Evolutionary conservation across 2,329 filamentous ascomycete genomes (phyloP).

Genomic region (Juglanconis oblonga): DNA sequence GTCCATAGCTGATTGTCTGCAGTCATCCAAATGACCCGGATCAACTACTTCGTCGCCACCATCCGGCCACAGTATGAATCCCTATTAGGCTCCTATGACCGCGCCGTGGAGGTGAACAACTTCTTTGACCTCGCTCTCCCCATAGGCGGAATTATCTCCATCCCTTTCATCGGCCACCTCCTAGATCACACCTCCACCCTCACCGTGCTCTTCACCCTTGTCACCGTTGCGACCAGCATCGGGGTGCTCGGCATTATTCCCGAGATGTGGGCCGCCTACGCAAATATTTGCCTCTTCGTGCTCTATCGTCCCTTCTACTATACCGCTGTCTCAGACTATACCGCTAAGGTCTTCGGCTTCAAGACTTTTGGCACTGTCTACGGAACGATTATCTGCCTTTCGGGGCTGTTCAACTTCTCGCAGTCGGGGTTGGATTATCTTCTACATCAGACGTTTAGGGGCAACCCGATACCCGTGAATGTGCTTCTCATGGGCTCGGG

Average conservation of each 20-base stretch:
- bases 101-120: conserved; percentile 70
- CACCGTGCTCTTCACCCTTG: conserved; percentile 67
- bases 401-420: conserved; percentile 79
- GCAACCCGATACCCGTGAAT: conserved; percentile 77
- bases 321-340: conserved; percentile 84
- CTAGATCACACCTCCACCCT: conserved; percentile 75
- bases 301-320: conserved; percentile 88
- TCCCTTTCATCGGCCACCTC: conserved; percentile 80
- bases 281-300: conserved; percentile 75
- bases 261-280: conserved; percentile 66
- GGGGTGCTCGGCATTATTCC: conserved; percentile 75
- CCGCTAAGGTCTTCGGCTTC: conserved; percentile 89
- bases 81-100: conserved; percentile 60
- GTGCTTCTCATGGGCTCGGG: conserved; percentile 61
- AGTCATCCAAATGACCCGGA: conserved; percentile 71
- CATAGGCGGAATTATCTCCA: conserved; percentile 76
- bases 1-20: not conserved
- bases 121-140: conserved; percentile 81
- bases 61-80: conserved; percentile 78
- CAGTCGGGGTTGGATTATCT: conserved; percentile 77
- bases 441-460: conserved; percentile 68
- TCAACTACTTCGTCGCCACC: conserved; percentile 92
- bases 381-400: conserved; percentile 81
- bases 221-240: conserved; percentile 68
- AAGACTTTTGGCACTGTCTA: conserved; percentile 93